phyloP scores from a whole-genome alignment of 305 asterid species.

The Fraxinus platypoda region DNA sequence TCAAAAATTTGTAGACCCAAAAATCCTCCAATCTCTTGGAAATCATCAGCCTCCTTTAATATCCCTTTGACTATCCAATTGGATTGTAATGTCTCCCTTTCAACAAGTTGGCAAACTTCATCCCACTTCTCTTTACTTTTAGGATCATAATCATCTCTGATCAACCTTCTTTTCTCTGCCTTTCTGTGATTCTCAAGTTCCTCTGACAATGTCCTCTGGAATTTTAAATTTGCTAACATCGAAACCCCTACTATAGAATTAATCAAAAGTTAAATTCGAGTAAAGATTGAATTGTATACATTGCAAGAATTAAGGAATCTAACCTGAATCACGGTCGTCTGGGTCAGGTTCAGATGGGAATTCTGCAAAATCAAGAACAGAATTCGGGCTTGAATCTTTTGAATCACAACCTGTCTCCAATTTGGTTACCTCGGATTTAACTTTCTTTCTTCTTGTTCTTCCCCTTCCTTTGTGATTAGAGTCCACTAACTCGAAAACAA shows the following conservation, averaged over 20 bases:
- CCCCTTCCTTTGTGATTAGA: background rate
- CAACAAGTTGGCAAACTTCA: constrained; percentile 44
- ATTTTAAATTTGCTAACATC: constrained; percentile 44
- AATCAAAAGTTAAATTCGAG: background rate
- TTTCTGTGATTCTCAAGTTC: constrained; percentile 49
- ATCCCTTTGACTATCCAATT: constrained; percentile 40
- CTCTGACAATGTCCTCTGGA: constrained; percentile 56
- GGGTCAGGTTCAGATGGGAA: constrained; percentile 37
- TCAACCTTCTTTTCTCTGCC: constrained; percentile 14
- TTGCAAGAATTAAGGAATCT: background rate
- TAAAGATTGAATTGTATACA: background rate
- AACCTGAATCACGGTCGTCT: constrained; percentile 45
- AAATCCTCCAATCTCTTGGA: constrained; percentile 39
- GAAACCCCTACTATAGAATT: constrained; percentile 31
- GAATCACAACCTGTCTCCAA: constrained; percentile 40
- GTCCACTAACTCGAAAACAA: background rate
- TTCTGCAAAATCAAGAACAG: constrained; percentile 56
- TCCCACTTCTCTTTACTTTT: constrained; percentile 31
- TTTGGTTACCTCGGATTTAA: constrained; percentile 19
- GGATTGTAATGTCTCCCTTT: constrained; percentile 33
- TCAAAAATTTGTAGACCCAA: constrained; percentile 44
- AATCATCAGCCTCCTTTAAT: constrained; percentile 23
- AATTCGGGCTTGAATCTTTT: constrained; percentile 67
- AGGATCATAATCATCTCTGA: constrained; percentile 7
- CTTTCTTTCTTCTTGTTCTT: constrained; percentile 23